phyloP scores from a whole-genome alignment of 2,329 filamentous ascomycete species.

The Monosporascus cannonballus region DNA sequence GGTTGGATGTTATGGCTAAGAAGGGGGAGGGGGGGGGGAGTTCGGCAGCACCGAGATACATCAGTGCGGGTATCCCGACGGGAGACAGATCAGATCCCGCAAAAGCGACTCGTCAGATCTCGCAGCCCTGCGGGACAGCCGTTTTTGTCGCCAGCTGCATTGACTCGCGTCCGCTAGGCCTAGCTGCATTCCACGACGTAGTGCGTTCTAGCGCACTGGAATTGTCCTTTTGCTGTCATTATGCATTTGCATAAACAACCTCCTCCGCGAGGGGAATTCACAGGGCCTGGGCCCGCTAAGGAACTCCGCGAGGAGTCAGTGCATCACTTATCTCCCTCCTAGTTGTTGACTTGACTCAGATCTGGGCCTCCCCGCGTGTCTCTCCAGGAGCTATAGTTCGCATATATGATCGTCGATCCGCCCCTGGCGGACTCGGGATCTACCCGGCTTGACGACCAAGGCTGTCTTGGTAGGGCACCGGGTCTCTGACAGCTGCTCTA shows the following conservation, averaged over 20 bases:
- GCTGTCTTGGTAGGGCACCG: constrained; percentile 15
- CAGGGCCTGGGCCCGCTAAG: not conserved
- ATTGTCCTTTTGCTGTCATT: not conserved
- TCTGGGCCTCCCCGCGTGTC: constrained; percentile 7
- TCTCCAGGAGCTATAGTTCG: constrained; percentile 7
- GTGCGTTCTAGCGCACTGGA: not conserved
- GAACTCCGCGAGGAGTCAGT: not conserved
- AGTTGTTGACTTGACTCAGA: not conserved
- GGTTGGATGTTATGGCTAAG: too few relatives aligned
- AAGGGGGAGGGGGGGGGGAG: not conserved
- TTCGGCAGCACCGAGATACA: not conserved
- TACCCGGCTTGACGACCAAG: constrained; percentile 12
- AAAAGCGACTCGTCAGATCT: not conserved
- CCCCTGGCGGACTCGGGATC: constrained; percentile 10
- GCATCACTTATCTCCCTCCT: not conserved
- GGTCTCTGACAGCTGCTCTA: constrained; percentile 11
- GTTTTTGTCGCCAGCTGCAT: not conserved
- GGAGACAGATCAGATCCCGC: not conserved
- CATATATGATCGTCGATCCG: constrained; percentile 11
- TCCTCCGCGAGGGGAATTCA: not conserved
- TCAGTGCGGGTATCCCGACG: not conserved
- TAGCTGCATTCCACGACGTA: not conserved
- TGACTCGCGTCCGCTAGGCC: not conserved
- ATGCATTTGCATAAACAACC: not conserved
- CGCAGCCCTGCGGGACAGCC: not conserved